Base-by-base conservation (phyloP, 257 asterid species). In the Przewalskia tangutica region DNA sequence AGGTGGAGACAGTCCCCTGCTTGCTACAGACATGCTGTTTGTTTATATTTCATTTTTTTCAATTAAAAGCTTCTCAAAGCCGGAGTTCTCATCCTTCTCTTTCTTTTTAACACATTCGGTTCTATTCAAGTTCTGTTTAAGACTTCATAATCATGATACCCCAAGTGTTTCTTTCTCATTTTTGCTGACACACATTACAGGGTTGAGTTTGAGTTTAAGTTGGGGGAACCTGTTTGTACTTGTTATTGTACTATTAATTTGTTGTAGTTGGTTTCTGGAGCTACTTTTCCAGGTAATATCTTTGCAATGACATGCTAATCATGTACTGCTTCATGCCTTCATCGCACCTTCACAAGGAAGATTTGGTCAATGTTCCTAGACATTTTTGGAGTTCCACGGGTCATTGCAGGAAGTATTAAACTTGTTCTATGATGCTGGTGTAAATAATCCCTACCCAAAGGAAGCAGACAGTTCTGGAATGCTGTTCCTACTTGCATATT, bases 111-210 rank as follows among this genome's bases (percentile, higher is more conserved):
- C 59, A 18, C 40, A 46, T 46, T 18, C 50, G 40, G 48, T 65
- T 70, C 40, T 70, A 18, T 46, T 44, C 55, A 70, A 44, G 40
- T 70, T 42, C 77, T 70, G 78, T 70, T 68, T 14, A 42, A 7
- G 23, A 44, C 77, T 70, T 18, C 36, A 71, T 40, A 71, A 20
- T 71, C 58, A 71, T 46, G 40, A 46, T 71, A 46, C 42, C 46
- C 77, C 59, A 71, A 71, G n/a, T 71, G 78, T 46, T 71, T 71
- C 78, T 71, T 71, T 71, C 56, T 44, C n/a, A 20, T 70, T 44
- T 63, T 70, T 34, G 12, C 73, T 34, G 48, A 65, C 48, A 34
- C 48, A 34, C 38, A 18, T 71, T 44, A 71, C 59, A 71, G n/a
- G 58, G 59, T 71, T 46, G 78, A 18, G 78, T 20, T 71, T 46